Evolutionary conservation across 1,284 basidiomycete genomes (phyloP), one percentile per base, ranked within the genome.

Genomic region (Cutaneotrichosporon daszewskae): DNA sequence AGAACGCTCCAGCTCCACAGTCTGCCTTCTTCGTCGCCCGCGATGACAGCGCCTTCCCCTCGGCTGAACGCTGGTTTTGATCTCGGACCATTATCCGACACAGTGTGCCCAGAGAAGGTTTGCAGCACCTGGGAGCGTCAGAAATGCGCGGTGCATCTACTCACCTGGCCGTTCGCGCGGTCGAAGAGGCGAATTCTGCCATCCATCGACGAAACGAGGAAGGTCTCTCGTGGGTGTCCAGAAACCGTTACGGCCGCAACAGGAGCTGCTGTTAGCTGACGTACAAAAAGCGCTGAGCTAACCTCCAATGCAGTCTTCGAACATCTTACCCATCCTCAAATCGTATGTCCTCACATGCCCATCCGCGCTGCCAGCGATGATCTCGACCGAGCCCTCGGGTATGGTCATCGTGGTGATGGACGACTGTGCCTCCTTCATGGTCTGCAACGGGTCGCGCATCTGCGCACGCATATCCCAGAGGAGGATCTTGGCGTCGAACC

Each of bases 1-100:
- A 95, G 77, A 42, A 96, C 73, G 61, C 94, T 89, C 92, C 94
- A 99, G 28, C 80, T 81, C 84, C 87, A 91, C 5, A 98, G 73
- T 46, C 72, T 72, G 0, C 95, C 95, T 5, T 83, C 77, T 66
- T 96, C 92, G 64, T 97, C 95, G 5, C 94, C 94, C 32, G 80
- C 83, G 3, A 96, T 64, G 4, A 97, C 82, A 14, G 72, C 80
- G 1, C 84, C 84, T 67, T 97, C 94, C 1, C 77, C 83, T 51
- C 84, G 79, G 7, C 84, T 84, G 58, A 97, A 88, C 47, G 81
- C 82, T n/a, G 85, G 82, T 17, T 83, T 82, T 8, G 54, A 44
- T 7, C 39, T 22, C 13, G 39, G 32, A 5, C 16, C 17, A n/a
- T 31, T 11, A 5, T 11, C 28, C 4, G 18, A 14, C 4, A 54